Base-by-base conservation (phyloP, 495 filamentous ascomycete species). In the Talaromyces ruber region DNA sequence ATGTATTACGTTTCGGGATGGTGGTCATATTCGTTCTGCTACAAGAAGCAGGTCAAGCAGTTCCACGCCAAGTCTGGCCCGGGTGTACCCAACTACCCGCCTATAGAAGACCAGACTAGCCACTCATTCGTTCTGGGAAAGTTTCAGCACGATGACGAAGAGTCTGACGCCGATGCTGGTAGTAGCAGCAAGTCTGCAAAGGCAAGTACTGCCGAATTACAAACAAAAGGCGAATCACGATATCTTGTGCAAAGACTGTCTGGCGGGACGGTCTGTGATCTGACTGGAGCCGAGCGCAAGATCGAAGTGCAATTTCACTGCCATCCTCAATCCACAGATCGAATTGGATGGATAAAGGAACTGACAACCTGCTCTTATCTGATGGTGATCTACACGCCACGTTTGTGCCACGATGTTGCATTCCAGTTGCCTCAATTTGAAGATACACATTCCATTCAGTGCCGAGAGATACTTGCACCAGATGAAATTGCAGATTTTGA, bases 11-110 rank as follows among this genome's bases (percentile, higher is more conserved):
- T 91, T 52, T 88, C 84, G 1, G 94, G 93, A 3, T 98, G 94
- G 94, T 98, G 94, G 94, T 92, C 88, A 60, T 98, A 98, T 71
- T 87, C 85, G 32, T 98, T 96, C 76, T 98, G 94, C 77, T 96
- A 97, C 76, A 88, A 89, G 68, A 80, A 84, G 50, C 84, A 90
- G 60, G 86, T 98, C 32, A 89, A 88, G 64, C 94, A 98, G 71
- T 98, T 96, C 73, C 94, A 98, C 74, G 90, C 89, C 58, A 76
- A 92, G 58, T 84, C 92, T 57, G 76, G 84, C 62, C 74, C 81
- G 68, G 87, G 86, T 5, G 81, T 85, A 1, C 85, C 90, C 4
- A 79, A 82, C 18, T 88, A 87, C 62, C 88, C 89, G 8, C 89
- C 90, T 0, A 76, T 82, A 53, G 85, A 89, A 65, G 94, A 98